phyloP scores from a whole-genome alignment of 2,329 filamentous ascomycete genomes.

The Intubia oerlemansii region DNA sequence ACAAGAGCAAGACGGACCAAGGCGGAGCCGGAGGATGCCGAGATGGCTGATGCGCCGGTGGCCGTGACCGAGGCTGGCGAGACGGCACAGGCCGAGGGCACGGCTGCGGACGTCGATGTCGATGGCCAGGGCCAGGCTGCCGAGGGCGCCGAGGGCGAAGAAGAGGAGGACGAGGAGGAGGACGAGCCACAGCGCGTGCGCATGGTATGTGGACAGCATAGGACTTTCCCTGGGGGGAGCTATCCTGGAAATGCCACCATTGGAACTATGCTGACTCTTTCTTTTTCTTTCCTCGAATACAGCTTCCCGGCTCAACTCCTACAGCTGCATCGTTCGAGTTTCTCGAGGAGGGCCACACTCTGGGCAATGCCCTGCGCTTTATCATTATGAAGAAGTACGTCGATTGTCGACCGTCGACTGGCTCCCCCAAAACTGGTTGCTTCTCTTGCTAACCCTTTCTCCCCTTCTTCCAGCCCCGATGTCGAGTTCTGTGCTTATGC shows the following conservation, averaged over 20 bases:
- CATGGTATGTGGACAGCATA: constrained; percentile 25
- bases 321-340: constrained; percentile 93
- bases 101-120: constrained; percentile 11
- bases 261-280: too few relatives aligned
- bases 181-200: constrained; percentile 33
- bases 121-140: neutral
- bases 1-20: constrained; percentile 5
- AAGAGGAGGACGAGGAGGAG: constrained; percentile 23
- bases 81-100: neutral
- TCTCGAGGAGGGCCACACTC: constrained; percentile 77
- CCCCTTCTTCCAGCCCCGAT: constrained; percentile 61
- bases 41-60: constrained; percentile 22
- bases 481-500: constrained; percentile 98
- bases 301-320: constrained; percentile 72
- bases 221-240: neutral
- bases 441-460: neutral
- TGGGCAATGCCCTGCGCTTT: constrained; percentile 84
- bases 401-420: too few relatives aligned
- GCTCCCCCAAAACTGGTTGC: constrained; percentile 1
- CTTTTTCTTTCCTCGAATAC: constrained; percentile 4
- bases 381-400: constrained; percentile 98
- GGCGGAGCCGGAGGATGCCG: constrained; percentile 10
- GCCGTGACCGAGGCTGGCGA: constrained; percentile 3
- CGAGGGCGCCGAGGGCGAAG: constrained; percentile 9
- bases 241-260: too few relatives aligned